A percentile compares a stretch with the other conserved stretches of the same genome.
Evolutionary conservation across 192 early-diverging fungal species (phyloP).

Genomic region (Coemansia sp.): DNA sequence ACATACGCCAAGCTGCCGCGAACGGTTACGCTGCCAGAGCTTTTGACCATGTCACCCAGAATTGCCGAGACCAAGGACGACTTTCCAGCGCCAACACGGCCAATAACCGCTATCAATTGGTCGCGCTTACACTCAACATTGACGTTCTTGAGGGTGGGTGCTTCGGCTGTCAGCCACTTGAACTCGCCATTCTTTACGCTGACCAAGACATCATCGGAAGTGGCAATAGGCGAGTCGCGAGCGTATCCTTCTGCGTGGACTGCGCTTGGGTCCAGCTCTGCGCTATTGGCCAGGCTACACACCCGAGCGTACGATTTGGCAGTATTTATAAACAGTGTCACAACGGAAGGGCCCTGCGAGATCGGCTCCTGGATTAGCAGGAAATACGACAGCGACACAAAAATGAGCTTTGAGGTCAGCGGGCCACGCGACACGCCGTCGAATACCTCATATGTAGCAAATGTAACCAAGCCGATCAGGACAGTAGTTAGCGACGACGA

Average conservation of each 20-base stretch:
- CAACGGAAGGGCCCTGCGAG: conserved; percentile 76
- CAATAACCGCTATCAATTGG: conserved; percentile 63
- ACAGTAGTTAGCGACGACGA: conserved; percentile 83
- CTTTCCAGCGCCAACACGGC: conserved; percentile 69
- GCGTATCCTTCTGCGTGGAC: conserved; percentile 41
- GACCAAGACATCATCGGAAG: conserved; percentile 32
- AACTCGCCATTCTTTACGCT: conserved; percentile 46
- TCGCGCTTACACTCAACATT: conserved; percentile 49
- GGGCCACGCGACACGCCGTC: conserved; percentile 54
- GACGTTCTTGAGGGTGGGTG: conserved; percentile 47
- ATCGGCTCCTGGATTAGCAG: conserved; percentile 90
- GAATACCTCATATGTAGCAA: conserved; percentile 72
- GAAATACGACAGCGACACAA: conserved; percentile 89
- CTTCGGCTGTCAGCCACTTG: conserved; percentile 56
- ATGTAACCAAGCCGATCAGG: conserved; percentile 79
- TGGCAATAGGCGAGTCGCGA: conserved; percentile 25
- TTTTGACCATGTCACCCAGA: conserved; percentile 58
- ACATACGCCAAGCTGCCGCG: conserved; percentile 59
- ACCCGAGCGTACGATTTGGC: conserved; percentile 81
- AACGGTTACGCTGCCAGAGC: conserved; percentile 24
- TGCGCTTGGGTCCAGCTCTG: conserved; percentile 76
- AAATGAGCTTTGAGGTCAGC: conserved; percentile 71
- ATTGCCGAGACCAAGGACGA: conserved; percentile 65
- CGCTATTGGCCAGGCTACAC: conserved; percentile 69
- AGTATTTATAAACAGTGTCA: conserved; percentile 74